A percentile compares a stretch with the other conserved stretches of the same genome.
Evolutionary conservation across 2,329 filamentous ascomycete species (phyloP).

Genomic region (Ophiocordyceps sinensis): DNA sequence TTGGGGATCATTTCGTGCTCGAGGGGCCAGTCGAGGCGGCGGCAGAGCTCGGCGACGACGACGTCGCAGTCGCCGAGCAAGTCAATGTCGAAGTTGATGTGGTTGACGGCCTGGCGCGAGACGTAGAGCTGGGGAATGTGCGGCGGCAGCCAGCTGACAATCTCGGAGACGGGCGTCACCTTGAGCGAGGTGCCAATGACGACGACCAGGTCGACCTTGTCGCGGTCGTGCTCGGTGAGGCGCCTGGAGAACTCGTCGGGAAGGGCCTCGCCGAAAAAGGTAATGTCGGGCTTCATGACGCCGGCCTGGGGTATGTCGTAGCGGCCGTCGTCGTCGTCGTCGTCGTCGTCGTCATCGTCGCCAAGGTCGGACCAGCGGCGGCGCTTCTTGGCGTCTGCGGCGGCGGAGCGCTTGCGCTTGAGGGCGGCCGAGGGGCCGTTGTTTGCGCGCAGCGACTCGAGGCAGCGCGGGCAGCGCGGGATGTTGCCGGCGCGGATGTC

Average conservation of each 20-base stretch:
- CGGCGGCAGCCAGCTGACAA: slow-evolving; percentile 66
- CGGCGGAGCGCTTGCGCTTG: slow-evolving; percentile 26
- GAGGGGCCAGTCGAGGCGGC: slow-evolving; percentile 66
- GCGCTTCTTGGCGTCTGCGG: slow-evolving; percentile 22
- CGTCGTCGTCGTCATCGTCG: slow-evolving; percentile 30
- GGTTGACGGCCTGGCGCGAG: slow-evolving; percentile 66
- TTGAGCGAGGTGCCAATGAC: slow-evolving; percentile 95
- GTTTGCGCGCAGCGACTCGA: slow-evolving; percentile 30
- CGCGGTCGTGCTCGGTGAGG: slow-evolving; percentile 66
- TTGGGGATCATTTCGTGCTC: slow-evolving; percentile 71
- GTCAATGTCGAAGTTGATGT: slow-evolving; percentile 94
- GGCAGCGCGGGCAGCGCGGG: slow-evolving; percentile 62
- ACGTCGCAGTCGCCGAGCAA: slow-evolving; percentile 91
- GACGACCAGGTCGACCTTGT: slow-evolving; percentile 74
- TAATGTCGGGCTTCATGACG: slow-evolving; percentile 96
- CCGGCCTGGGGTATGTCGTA: slow-evolving; percentile 50
- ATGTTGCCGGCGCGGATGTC: slow-evolving; percentile 65
- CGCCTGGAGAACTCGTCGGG: slow-evolving; percentile 71
- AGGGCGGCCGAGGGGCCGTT: slow-evolving; percentile 10
- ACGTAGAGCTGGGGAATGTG: slow-evolving; percentile 84
- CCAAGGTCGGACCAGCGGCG: slow-evolving; percentile 25
- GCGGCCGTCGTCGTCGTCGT: slow-evolving; percentile 29
- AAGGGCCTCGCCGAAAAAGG: slow-evolving; percentile 88
- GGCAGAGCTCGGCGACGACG: slow-evolving; percentile 74
- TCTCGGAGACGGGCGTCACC: slow-evolving; percentile 86